Base-by-base conservation (phyloP, 495 filamentous ascomycete species). In the Astrocystis sublimbata region DNA sequence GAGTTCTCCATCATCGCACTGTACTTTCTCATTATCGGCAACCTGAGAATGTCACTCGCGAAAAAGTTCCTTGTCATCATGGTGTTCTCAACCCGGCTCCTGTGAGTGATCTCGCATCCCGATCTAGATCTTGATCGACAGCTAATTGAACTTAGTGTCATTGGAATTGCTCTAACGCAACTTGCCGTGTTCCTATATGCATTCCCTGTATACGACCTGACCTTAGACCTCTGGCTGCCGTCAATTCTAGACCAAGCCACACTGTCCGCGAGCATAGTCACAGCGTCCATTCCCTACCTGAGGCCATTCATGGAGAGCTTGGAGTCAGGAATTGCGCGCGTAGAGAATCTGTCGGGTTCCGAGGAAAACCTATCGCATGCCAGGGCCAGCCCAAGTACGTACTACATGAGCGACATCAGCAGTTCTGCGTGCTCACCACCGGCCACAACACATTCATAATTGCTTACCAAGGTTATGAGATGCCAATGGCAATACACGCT, bases 221-320 rank as follows among this genome's bases (percentile, higher is more conserved):
- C 75, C 2, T 64, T 62, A 30, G 65, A 68, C 61, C 54, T 64
- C 24, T 78, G 73, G 74, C 50, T 69, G 1, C 64, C 70, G 15
- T 63, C 67, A 6, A 57, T 78, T 24, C 69, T 68, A 7, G 75
- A 72, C n/a, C 75, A 76, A 35, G 68, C 76, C 31, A 68, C 71
- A 15, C 72, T 78, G 21, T 68, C 68, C 5, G 60, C 79, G 4
- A 76, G 76, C 43, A 73, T 80, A 4, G 64, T 77, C 12, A 79
- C 78, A 9, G 71, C 78, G 1, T 81, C 78, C 58, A 69, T 75
- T 0, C 77, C 79, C 0, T 80, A 81, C 46, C 75, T 81, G 31
- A 78, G 78, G 28, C 79, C 79, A 0, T 79, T 83, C 64, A 65
- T 81, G 10, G 73, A 78, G 21, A 77, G 71, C 41, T 63, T 81